Evolutionary conservation across 1,284 basidiomycete genomes (phyloP), one percentile per base, ranked within the genome.

Genomic region (Cutaneotrichosporon mucoides): DNA sequence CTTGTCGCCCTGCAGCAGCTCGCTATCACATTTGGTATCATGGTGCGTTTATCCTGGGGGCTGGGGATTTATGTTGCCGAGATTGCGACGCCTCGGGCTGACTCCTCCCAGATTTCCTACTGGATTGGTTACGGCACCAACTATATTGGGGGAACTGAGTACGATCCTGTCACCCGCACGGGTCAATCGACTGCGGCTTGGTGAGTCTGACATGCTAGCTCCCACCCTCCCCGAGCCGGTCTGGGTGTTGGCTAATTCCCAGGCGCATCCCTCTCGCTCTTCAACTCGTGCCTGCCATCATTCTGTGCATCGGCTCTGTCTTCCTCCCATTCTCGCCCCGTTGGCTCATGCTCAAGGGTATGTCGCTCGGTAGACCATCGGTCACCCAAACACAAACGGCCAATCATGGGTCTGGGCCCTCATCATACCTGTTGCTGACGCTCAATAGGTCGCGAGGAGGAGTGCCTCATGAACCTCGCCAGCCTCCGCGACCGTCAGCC

Each of bases 1-100:
- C 80, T 91, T 41, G 88, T 91, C 46, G 88, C 88, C 3, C 82
- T 92, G 11, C 89, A 91, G 72, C 89, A 91, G 70, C 80, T 90
- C 10, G 85, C 87, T 4, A 90, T 90, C 70, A 87, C 87, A 1
- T 87, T 87, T 66, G 86, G 86, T 63, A 75, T 73, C 50, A 57
- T 74, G 15, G 11, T 16, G 10, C 44, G 10, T 16, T 15, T 5
- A 16, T 3, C 24, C 24, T 24, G 24, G 24, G 24, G 24, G 24
- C 24, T 24, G 24, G 24, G 24, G 24, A 24, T 24, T 24, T 24
- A 24, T 24, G 24, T 24, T 24, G 24, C 24, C 24, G 24, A 24
- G 24, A 24, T 24, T 24, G 24, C 24, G 24, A 24, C 24, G 24
- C 24, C 24, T 24, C 24, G 24, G 24, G 24, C 24, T 24, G 24